Conservation (phyloP, 345 rosid species). For the Eucalyptus leucophloia region DNA sequence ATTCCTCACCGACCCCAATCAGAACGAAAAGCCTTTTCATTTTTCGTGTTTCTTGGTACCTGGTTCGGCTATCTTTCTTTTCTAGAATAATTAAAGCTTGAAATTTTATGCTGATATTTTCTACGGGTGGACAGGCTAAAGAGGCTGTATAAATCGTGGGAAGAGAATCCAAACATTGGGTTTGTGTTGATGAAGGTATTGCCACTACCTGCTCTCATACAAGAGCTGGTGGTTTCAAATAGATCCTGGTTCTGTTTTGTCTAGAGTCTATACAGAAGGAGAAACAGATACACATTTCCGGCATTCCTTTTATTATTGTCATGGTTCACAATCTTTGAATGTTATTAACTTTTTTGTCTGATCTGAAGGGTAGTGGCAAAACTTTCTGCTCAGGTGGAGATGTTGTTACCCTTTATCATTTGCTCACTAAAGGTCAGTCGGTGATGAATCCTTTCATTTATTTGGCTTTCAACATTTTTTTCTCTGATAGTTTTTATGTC, state of each 20-base stretch:
- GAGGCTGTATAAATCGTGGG: slow-evolving; percentile 88
- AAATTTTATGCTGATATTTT: neutral
- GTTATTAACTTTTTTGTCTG: neutral
- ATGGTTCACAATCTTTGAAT: neutral
- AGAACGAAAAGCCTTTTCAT: neutral
- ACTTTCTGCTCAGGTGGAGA: slow-evolving; percentile 84
- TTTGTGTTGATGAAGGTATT: slow-evolving; percentile 84
- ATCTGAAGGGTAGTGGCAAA: slow-evolving; percentile 62
- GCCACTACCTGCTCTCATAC: neutral
- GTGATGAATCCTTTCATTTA: neutral
- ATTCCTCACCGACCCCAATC: neutral
- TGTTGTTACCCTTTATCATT: slow-evolving; percentile 42
- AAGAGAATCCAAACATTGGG: slow-evolving; percentile 79
- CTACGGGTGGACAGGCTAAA: slow-evolving; percentile 54
- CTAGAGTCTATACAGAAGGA: no score
- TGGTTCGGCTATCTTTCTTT: neutral
- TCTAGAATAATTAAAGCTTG: neutral
- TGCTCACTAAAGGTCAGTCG: slow-evolving; percentile 45
- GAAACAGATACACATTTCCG: neutral
- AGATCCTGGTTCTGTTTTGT: neutral
- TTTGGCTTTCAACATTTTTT: neutral
- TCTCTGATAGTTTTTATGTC: rapidly evolving
- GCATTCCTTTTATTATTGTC: neutral
- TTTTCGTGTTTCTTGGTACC: neutral
- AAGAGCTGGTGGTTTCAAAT: neutral